Evolutionary conservation across 179 eudicot species (phyloP).

Genomic region (Corrigiola litoralis): DNA sequence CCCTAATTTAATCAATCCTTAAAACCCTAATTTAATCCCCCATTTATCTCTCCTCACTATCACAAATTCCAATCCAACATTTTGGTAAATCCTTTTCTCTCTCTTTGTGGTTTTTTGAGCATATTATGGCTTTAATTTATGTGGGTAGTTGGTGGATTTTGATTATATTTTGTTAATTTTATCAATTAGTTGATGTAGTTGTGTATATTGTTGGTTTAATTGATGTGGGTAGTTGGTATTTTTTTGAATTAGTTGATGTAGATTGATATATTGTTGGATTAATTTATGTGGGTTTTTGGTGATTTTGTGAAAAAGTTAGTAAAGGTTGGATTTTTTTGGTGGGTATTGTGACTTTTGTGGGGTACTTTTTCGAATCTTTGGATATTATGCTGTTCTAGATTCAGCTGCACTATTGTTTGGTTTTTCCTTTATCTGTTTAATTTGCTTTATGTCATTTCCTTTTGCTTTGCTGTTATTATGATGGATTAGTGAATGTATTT

Average conservation of each 20-base stretch:
- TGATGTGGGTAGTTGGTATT: too few relatives aligned
- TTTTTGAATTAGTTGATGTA: not conserved
- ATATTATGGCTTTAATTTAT: too few relatives aligned
- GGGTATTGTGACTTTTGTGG: conserved; percentile 1
- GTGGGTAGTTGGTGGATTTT: too few relatives aligned
- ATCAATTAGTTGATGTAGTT: too few relatives aligned
- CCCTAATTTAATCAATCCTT: not conserved
- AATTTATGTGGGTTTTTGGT: not conserved
- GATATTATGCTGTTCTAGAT: not conserved
- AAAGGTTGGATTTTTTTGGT: not conserved
- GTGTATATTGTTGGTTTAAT: too few relatives aligned
- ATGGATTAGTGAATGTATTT: not conserved
- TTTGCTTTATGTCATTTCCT: not conserved
- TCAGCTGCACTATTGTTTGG: not conserved
- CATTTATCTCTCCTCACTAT: not conserved
- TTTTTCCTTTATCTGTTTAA: not conserved
- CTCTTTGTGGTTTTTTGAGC: too few relatives aligned
- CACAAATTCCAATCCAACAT: too few relatives aligned
- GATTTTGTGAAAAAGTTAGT: too few relatives aligned
- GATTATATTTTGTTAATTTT: too few relatives aligned
- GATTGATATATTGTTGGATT: not conserved
- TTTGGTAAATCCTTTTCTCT: too few relatives aligned
- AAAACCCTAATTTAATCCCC: conserved; percentile 1
- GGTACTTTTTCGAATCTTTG: conserved; percentile 13
- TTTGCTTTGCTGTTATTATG: not conserved